These are phyloP conservation scores for Fusarium albidum DNA, from an alignment of 2,329 filamentous ascomycete genomes.

Conservation along the genomic window DNA sequence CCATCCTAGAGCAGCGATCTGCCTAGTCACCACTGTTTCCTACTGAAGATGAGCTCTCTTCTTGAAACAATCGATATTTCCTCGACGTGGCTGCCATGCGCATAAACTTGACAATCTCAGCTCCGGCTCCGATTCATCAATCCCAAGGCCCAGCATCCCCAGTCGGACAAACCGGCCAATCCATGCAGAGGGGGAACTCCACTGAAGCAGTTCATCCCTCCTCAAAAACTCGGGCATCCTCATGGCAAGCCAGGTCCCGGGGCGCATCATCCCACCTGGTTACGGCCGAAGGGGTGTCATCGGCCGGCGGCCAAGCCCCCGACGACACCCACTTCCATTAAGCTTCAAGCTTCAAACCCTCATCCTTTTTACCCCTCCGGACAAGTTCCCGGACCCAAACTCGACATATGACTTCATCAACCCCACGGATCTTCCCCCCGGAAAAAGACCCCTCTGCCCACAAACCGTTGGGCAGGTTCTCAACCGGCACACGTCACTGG, in stretches of 20 bases:
- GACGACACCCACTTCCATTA: no score
- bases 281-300: no score
- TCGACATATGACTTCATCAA: constrained; percentile 6
- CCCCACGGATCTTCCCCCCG: constrained; percentile 3
- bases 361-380: no score
- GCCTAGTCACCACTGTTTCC: no score
- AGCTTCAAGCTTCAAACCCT: no score
- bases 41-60: background rate
- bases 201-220: no score
- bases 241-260: no score
- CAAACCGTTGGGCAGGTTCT: background rate
- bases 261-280: no score
- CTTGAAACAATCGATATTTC: background rate
- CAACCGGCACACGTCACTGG: constrained; percentile 7
- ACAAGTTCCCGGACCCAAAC: background rate
- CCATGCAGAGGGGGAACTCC: background rate
- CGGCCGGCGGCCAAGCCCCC: no score
- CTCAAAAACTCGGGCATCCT: no score
- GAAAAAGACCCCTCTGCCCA: background rate
- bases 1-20: background rate
- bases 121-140: background rate
- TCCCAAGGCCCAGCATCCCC: background rate
- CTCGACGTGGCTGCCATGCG: background rate
- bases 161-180: background rate
- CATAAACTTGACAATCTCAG: background rate